These are phyloP conservation scores for Onygena corvina DNA, from an alignment of 2,329 filamentous ascomycete genomes.

Conservation along the genomic window DNA sequence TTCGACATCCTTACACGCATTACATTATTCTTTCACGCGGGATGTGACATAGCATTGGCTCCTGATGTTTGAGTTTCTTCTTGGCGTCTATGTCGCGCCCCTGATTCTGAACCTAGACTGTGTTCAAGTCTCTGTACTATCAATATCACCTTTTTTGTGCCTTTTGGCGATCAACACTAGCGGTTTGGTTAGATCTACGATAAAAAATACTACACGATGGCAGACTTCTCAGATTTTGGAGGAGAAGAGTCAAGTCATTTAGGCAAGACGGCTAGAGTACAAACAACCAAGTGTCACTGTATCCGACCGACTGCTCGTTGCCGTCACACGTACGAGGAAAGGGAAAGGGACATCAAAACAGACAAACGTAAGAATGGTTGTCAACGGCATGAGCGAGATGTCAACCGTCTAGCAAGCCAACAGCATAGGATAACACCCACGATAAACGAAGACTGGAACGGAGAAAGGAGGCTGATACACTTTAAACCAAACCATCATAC, in stretches of 20 bases:
- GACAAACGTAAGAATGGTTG: not conserved
- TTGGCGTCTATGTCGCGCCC: not conserved
- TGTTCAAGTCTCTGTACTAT: not conserved
- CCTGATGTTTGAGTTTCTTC: not conserved
- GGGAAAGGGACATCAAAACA: not conserved
- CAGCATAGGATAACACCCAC: not conserved
- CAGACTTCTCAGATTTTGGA: too few species aligned
- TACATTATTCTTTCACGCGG: not conserved
- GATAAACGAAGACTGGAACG: not conserved
- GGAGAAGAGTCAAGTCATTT: too few species aligned
- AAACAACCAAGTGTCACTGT: too few species aligned
- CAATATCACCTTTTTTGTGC: not conserved
- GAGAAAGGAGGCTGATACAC: not conserved
- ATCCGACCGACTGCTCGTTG: too few species aligned
- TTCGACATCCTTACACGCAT: not conserved
- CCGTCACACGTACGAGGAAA: too few species aligned
- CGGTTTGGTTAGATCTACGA: conserved; percentile 1
- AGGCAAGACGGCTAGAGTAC: too few species aligned
- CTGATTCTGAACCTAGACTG: not conserved
- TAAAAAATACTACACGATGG: too few species aligned
- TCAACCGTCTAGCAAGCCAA: not conserved
- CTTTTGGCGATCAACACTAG: not conserved
- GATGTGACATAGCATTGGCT: too few species aligned
- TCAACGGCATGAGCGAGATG: conserved; percentile 5
- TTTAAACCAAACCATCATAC: conserved; percentile 84